Evolutionary conservation across 345 rosid genomes (phyloP).

Genomic region (Clausena lansium): DNA sequence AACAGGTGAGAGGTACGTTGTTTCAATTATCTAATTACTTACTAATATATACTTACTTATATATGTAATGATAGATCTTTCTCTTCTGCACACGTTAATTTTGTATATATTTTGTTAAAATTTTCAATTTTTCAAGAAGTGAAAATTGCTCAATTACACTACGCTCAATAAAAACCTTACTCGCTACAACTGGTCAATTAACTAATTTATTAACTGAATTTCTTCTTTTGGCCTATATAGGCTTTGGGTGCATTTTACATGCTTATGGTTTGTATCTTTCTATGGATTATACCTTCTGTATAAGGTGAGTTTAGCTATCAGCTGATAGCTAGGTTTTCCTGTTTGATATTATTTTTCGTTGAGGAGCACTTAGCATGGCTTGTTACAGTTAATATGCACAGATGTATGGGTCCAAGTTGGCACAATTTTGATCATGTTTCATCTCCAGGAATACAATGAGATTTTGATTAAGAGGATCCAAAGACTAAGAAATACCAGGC

Average conservation of each 20-base stretch:
- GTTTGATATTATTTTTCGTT: not conserved
- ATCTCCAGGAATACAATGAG: constrained; percentile 71
- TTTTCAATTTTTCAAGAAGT: no score
- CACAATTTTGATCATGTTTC: constrained; percentile 13
- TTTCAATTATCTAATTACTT: not conserved
- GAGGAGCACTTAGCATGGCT: constrained; percentile 4
- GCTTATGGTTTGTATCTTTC: constrained; percentile 78
- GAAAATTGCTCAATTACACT: no score
- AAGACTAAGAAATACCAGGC: constrained; percentile 45
- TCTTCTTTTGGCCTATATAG: constrained; percentile 28
- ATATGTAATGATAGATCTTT: no score
- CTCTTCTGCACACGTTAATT: no score
- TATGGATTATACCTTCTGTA: constrained; percentile 63
- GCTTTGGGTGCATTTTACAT: constrained; percentile 90
- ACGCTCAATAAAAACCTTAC: no score
- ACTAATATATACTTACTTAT: no score
- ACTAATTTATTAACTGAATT: not conserved
- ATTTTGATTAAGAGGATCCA: constrained; percentile 62
- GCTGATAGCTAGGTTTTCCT: not conserved
- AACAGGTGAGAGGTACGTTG: constrained; percentile 49
- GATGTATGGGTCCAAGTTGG: constrained; percentile 2
- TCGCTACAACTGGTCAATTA: no score
- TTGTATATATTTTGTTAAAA: no score
- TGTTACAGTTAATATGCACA: constrained; percentile 1
- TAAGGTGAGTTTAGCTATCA: constrained; percentile 45